phyloP scores from a whole-genome alignment of 352 stramenopile species.

The Phytophthora pini region DNA sequence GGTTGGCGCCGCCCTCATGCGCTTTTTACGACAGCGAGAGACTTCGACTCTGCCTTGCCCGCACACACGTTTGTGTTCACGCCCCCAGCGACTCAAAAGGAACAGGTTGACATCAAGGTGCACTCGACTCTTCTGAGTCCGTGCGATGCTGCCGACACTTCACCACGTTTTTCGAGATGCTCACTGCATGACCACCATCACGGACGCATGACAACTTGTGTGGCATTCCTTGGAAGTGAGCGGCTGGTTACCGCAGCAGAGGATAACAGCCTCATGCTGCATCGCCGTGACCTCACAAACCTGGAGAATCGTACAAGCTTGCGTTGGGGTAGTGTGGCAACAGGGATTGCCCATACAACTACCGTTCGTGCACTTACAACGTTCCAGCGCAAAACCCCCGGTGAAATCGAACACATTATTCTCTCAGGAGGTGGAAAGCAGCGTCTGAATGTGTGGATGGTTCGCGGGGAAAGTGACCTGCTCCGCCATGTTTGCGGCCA shows the following conservation, averaged over 20 bases:
- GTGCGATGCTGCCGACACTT: not conserved
- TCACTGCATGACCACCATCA: slow-evolving; percentile 79
- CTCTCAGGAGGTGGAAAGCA: slow-evolving; percentile 86
- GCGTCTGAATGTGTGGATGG: slow-evolving; percentile 77
- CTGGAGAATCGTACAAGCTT: slow-evolving; percentile 12
- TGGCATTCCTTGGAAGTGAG: slow-evolving; percentile 47
- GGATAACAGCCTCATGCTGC: slow-evolving; percentile 86
- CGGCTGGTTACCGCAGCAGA: slow-evolving; percentile 76
- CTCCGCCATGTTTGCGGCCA: slow-evolving; percentile 69
- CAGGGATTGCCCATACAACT: slow-evolving; percentile 79
- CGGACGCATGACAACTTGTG: slow-evolving; percentile 78
- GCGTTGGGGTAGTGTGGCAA: slow-evolving; percentile 57
- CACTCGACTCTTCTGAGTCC: slow-evolving; percentile 54
- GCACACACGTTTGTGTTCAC: slow-evolving; percentile 78
- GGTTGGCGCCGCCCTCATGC: slow-evolving; percentile 86
- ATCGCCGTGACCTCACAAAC: slow-evolving; percentile 32
- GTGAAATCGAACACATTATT: slow-evolving; percentile 49
- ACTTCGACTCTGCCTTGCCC: slow-evolving; percentile 38
- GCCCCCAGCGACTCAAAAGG: slow-evolving; percentile 52
- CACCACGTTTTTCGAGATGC: slow-evolving; percentile 28
- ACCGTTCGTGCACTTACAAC: slow-evolving; percentile 72
- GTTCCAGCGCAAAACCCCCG: slow-evolving; percentile 39
- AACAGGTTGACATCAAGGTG: slow-evolving; percentile 68
- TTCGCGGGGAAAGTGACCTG: slow-evolving; percentile 36
- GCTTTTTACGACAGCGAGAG: slow-evolving; percentile 34